Conservation (phyloP, 2,329 filamentous ascomycete genomes). For the Phialemonium atrogriseum region DNA sequence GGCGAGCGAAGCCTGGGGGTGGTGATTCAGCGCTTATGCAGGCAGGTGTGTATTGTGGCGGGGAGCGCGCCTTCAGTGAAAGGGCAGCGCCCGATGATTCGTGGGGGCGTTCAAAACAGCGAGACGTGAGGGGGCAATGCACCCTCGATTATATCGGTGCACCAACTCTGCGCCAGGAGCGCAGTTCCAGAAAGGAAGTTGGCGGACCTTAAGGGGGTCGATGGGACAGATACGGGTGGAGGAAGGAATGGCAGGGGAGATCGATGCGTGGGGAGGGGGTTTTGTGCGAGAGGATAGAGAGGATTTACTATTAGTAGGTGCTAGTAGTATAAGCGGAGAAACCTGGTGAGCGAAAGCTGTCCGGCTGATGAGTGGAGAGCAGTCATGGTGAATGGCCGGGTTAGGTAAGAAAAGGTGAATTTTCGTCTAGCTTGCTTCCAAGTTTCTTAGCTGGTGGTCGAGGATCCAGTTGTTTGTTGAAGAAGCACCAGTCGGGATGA, state of each 20-base stretch:
- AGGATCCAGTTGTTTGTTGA: too few species aligned
- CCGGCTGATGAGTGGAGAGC: constrained; percentile 2
- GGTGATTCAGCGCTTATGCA: constrained; percentile 18
- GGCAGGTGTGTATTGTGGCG: constrained; percentile 13
- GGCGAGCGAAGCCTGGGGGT: constrained; percentile 8
- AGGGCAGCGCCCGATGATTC: constrained; percentile 15
- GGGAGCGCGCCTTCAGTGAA: constrained; percentile 16
- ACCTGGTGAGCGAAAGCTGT: constrained; percentile 1
- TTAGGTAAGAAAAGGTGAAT: constrained; percentile 1
- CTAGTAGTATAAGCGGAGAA: constrained; percentile 3
- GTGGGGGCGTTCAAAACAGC: constrained; percentile 15
- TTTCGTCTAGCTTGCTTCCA: too few species aligned
- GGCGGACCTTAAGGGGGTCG: constrained; percentile 1
- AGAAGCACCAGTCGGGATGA: too few species aligned
- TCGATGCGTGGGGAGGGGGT: constrained; percentile 10
- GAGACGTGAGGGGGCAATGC: constrained; percentile 7
- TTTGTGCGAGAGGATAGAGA: neutral
- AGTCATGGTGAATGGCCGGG: constrained; percentile 3
- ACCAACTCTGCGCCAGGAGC: too few species aligned
- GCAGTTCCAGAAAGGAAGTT: constrained; percentile 4
- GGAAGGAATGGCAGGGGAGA: constrained; percentile 5
- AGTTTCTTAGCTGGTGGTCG: too few species aligned
- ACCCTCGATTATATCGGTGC: constrained; percentile 6
- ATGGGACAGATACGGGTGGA: constrained; percentile 1
- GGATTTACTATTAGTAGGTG: constrained; percentile 1